phyloP scores from a whole-genome alignment of 441 rosid genomes.

The Capsella rubella region DNA sequence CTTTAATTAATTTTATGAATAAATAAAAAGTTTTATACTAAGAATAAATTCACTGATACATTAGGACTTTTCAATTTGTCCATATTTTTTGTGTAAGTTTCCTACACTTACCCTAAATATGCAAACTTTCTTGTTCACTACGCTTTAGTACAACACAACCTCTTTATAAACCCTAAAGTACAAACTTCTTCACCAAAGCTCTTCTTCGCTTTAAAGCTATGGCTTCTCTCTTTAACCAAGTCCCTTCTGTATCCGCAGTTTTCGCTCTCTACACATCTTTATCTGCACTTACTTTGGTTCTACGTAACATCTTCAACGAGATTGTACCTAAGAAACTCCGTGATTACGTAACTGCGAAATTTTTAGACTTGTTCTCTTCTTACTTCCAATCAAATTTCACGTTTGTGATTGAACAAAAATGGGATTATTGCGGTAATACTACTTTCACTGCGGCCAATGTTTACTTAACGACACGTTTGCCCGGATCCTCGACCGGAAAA shows the following conservation, averaged over 20 bases:
- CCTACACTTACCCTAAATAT: no score
- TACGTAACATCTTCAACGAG: constrained; percentile 55
- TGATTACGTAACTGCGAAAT: constrained; percentile 40
- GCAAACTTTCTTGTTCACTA: no score
- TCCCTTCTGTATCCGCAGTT: constrained; percentile 52
- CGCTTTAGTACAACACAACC: no score
- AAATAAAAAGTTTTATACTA: no score
- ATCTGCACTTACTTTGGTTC: constrained; percentile 50
- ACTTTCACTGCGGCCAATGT: constrained; percentile 52
- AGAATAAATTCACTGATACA: no score
- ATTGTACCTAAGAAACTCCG: constrained; percentile 46
- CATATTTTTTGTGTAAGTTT: no score
- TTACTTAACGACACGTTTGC: constrained; percentile 47
- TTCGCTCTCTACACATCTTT: constrained; percentile 56
- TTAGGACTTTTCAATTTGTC: no score
- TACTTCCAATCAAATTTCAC: constrained; percentile 51
- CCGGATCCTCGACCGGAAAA: constrained; percentile 40
- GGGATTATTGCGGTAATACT: constrained; percentile 55
- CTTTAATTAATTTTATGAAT: no score
- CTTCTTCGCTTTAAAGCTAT: constrained; percentile 6
- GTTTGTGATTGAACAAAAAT: constrained; percentile 53
- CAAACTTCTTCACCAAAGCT: not conserved
- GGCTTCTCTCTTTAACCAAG: constrained; percentile 43
- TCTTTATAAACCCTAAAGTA: constrained; percentile 7
- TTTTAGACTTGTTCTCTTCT: constrained; percentile 33